Base-by-base conservation (phyloP, 2,329 filamentous ascomycete species). In the Microascus cirrosus region DNA sequence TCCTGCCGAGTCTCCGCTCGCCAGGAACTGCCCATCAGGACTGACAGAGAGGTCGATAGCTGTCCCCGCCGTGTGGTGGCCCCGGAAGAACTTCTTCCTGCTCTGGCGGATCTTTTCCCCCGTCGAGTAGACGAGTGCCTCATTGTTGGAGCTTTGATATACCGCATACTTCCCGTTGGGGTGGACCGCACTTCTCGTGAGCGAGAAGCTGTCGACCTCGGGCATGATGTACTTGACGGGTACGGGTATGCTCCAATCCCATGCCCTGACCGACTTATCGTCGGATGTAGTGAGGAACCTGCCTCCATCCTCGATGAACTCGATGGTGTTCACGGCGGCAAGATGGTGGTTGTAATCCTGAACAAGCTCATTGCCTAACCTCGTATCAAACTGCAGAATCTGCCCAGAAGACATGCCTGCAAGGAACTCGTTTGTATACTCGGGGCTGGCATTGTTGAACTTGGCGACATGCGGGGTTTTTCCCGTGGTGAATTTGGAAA, bases 311-410 rank as follows among this genome's bases (percentile, higher is more conserved):
- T 99, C 94, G 63, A 95, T 90, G 71, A 97, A 99, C 4, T 90
- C 94, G 63, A 99, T 90, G 11, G 94, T 97, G 74, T 99, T 99
- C 76, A 99, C 87, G 25, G 94, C 90, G n/a, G 91, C 94, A 61
- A 99, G 77, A 70, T 99, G 94, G 71, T 99, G 94, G 68, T 99
- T 93, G 74, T 99, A 99, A 75, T 97, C 94, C 69, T 99, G 95
- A 13, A 96, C 89, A 59, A 94, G 80, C 65, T 95, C 85, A 63
- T 83, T 84, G 60, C 78, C 74, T 7, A 86, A 85, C 32, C 95
- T 83, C 2, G 86, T 92, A 71, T 99, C 94, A 72, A 95, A 99
- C 69, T 99, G 94, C 50, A 99, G 81, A 64, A 99, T 99, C 77
- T 96, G 96, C 78, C 99, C 99, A 73, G 99, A 93, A 42, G 90